Conservation (phyloP, 2,329 filamentous ascomycete genomes). For the Aspergillus costaricaensis region DNA sequence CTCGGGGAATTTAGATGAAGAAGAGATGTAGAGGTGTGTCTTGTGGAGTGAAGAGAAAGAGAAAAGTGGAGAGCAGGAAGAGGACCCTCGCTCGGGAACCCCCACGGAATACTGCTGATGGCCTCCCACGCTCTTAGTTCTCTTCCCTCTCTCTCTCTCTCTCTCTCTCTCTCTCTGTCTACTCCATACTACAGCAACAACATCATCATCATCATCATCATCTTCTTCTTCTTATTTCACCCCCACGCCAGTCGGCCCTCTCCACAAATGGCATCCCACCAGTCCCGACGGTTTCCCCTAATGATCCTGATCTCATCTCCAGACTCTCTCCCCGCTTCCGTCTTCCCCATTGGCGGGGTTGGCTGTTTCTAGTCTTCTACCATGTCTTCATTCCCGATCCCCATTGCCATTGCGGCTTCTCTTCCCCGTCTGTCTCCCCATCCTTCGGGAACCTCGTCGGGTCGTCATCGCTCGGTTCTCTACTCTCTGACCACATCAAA, state of each 20-base stretch:
- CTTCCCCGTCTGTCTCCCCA: not conserved
- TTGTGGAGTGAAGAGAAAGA: not conserved
- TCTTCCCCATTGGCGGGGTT: slow-evolving; percentile 16
- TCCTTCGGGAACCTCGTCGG: slow-evolving; percentile 7
- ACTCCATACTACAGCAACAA: not conserved
- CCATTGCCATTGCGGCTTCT: slow-evolving; percentile 2
- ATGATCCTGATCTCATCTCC: slow-evolving; percentile 6
- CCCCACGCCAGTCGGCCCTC: slow-evolving; percentile 12
- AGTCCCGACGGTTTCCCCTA: slow-evolving; percentile 2
- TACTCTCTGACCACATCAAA: slow-evolving; percentile 11
- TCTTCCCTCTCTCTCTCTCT: slow-evolving; percentile 4
- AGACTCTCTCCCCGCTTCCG: slow-evolving; percentile 11
- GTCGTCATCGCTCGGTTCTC: slow-evolving; percentile 1
- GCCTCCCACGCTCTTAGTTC: slow-evolving; percentile 3
- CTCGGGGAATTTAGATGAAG: not conserved
- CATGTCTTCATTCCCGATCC: not conserved
- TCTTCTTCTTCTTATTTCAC: not conserved
- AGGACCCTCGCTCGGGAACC: not conserved
- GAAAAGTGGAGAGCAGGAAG: not conserved
- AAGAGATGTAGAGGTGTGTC: not conserved
- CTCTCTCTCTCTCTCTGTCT: not conserved
- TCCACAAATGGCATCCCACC: slow-evolving; percentile 5
- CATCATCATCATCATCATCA: not conserved
- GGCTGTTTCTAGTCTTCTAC: not conserved
- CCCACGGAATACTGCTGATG: not conserved